Evolutionary conservation across 179 eudicot species (phyloP), one percentile per base, ranked within the genome.

Genomic region (Pouteria campechiana): DNA sequence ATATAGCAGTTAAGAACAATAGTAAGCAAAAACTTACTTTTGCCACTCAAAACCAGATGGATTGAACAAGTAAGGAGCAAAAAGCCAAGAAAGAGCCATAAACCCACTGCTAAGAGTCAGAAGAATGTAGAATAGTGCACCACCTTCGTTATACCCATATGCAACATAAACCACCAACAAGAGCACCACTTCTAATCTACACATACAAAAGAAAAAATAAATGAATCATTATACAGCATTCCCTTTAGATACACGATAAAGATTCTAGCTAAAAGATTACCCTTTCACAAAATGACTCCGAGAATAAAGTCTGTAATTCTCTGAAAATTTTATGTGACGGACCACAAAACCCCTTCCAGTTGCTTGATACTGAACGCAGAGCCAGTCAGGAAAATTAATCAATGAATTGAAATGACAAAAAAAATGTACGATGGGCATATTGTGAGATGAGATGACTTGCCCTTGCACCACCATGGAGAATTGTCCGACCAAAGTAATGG

Each of bases 41-140:
- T 88, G 99, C 99, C 99, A 92, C 76, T 92, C 96, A 35, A 83
- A 92, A 54, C 94, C 99, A 4, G 96, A 72, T 18, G 99, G 96
- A 63, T 88, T 92, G 37, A 92, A 92, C 72, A 92, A 44, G 63
- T 83, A 92, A 2, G 99, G 99, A 71, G 96, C 99, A 65, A 70
- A 88, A 35, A 92, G 83, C 99, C 99, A 92, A 23, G 99, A 88
- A 23, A 88, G 47, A 37, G 86, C 89, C 81, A 92, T 78, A 59
- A 80, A 80, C 99, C 99, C 87, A 60, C 94, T 92, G 80, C 96
- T 88, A 40, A 92, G 37, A 25, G 81, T 67, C 39, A 92, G 79
- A 61, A 92, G 93, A 32, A 92, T 78, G 60, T 88, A 92, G 54
- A 75, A 59, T 25, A 88, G 43, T 12, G 88, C 73, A 41, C 96